Evolutionary conservation across 2,329 filamentous ascomycete genomes (phyloP), one percentile per base, ranked within the genome.

Genomic region (Proliferodiscus dingleyae): DNA sequence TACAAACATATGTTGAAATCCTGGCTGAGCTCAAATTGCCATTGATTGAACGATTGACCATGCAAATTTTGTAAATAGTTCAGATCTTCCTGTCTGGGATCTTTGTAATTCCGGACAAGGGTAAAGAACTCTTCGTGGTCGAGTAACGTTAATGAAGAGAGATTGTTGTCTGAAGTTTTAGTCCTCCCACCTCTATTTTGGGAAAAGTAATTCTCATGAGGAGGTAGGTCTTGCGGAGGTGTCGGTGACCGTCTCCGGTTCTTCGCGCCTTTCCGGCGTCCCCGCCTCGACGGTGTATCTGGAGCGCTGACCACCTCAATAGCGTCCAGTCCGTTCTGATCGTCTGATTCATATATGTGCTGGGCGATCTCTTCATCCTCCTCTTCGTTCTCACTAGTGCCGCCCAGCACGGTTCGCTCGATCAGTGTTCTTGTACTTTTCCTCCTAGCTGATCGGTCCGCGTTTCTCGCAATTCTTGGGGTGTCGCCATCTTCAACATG

Each of bases 51-150:
- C 0, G 86, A 89, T 50, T 85, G 80, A 36, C 80, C 72, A 62
- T 97, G 91, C 18, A 95, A 68, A 5, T 80, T 76, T 54, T 86
- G 74, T 21, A 98, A 71, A 53, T 85, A 85, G 15, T 78, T 72
- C 41, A 87, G 78, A 53, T 94, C 87, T 2, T 74, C 67, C 26
- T 72, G 71, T 63, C 95, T 90, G 0, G 77, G 78, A 55, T 95
- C 85, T 47, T 73, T 62, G 53, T 81, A 80, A 11, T 47, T 51
- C 28, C 78, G 75, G 23, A 87, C 71, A 23, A 85, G 68, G 36
- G 78, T 73, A 58, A 95, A 95, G 66, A 93, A 98, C 62, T 96
- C 89, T 46, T 97, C 90, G 60, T 96, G 90, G 1, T 87, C 89
- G 46, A 97, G 80, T 9, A 95, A 72, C 3, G 80, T 73, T 26